These are phyloP conservation scores for Amborella trichopoda DNA, from an alignment of 164 flowering plant genomes.

Conservation along the genomic window DNA sequence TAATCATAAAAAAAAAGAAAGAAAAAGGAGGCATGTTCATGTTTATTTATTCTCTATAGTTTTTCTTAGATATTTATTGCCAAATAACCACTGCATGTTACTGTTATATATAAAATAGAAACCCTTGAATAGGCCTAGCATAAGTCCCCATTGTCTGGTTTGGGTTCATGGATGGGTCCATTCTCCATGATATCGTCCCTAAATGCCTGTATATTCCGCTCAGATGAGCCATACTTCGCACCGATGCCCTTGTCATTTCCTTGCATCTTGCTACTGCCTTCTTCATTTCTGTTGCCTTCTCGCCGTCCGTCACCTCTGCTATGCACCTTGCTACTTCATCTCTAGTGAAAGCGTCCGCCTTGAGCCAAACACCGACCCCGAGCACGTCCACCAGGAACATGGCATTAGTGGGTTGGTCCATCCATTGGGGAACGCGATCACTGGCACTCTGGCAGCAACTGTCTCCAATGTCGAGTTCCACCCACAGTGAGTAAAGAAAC, in stretches of 20 bases:
- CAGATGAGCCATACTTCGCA: conserved; percentile 61
- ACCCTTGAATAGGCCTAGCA: too few relatives aligned
- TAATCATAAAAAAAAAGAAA: too few relatives aligned
- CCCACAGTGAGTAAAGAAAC: conserved; percentile 18
- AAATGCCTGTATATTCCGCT: conserved; percentile 31
- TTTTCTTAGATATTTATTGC: too few relatives aligned
- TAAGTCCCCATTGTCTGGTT: too few relatives aligned
- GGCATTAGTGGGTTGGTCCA: conserved; percentile 63
- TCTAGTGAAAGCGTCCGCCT: conserved; percentile 21
- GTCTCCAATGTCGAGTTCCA: conserved; percentile 25
- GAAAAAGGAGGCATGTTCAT: too few relatives aligned
- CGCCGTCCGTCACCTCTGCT: conserved; percentile 26
- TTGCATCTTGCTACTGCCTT: conserved; percentile 46
- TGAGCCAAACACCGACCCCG: conserved; percentile 35
- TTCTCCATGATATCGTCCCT: too few relatives aligned
- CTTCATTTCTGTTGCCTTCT: conserved; percentile 48
- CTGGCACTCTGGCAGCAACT: conserved; percentile 39
- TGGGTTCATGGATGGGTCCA: too few relatives aligned
- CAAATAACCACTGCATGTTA: too few relatives aligned
- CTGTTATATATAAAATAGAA: too few relatives aligned
- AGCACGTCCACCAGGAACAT: conserved; percentile 47
- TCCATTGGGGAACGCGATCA: conserved; percentile 51
- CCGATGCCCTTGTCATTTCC: conserved; percentile 45
- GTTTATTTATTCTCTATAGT: too few relatives aligned
- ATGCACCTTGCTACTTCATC: conserved; percentile 49